These are phyloP conservation scores for Coleophoma eucalyptorum DNA, from an alignment of 2,329 filamentous ascomycete genomes.

Conservation along the genomic window DNA sequence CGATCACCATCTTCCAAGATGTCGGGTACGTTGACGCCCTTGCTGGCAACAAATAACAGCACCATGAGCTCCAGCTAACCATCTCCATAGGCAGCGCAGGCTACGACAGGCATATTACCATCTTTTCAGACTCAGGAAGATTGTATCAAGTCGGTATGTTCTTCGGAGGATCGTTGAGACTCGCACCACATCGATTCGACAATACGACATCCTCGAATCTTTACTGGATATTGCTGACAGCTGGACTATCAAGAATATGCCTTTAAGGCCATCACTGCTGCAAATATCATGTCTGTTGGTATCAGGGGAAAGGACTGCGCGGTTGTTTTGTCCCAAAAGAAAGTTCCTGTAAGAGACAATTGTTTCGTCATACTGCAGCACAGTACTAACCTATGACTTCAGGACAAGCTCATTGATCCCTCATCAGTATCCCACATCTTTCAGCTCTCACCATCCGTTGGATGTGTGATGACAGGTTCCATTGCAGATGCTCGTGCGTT, in stretches of 20 bases:
- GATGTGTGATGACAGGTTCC: conserved; percentile 97
- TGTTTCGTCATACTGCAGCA: no score
- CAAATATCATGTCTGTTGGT: conserved; percentile 97
- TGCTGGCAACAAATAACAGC: background rate
- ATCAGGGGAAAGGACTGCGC: conserved; percentile 96
- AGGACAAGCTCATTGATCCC: conserved; percentile 99
- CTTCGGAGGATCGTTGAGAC: background rate
- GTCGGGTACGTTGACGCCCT: conserved; percentile 30
- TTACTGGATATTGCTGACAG: conserved; percentile 21
- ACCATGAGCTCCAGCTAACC: conserved; percentile 18
- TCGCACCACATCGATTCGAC: no score
- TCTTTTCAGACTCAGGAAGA: conserved; percentile 98
- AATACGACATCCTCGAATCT: no score
- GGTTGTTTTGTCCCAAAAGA: conserved; percentile 97
- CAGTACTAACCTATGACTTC: conserved; percentile 3
- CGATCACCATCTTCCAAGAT: conserved; percentile 22
- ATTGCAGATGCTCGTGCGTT: conserved; percentile 96
- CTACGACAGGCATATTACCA: conserved; percentile 98
- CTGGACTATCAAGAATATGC: conserved; percentile 77
- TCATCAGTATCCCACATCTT: conserved; percentile 97
- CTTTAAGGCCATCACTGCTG: conserved; percentile 99
- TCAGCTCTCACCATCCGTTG: conserved; percentile 91
- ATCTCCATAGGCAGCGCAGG: conserved; percentile 67
- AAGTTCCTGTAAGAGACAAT: conserved; percentile 77
- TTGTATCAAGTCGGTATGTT: conserved; percentile 98